These are phyloP conservation scores for Friedmanniomyces simplex DNA, from an alignment of 495 filamentous ascomycete species.

Conservation along the genomic window DNA sequence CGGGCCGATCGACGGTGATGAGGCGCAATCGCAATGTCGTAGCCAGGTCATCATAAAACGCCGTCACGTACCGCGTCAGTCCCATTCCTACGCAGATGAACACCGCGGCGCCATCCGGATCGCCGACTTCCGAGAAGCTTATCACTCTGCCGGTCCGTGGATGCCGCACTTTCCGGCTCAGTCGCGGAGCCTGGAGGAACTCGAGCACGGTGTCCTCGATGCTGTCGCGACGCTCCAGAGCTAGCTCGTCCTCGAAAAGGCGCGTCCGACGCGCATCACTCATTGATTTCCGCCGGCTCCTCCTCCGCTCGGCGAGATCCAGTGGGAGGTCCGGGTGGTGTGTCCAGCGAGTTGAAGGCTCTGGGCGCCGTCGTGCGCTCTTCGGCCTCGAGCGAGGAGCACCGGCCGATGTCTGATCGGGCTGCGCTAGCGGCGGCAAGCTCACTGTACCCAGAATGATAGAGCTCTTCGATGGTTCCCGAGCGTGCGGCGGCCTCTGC, in stretches of 20 bases:
- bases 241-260: neutral
- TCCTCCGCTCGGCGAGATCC: slow-evolving; percentile 17
- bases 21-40: slow-evolving; percentile 77
- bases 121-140: slow-evolving; percentile 93
- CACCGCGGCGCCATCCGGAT: slow-evolving; percentile 82
- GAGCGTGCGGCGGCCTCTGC: neutral
- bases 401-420: neutral
- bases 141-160: slow-evolving; percentile 79
- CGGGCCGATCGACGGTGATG: slow-evolving; percentile 89
- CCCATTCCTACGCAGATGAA: slow-evolving; percentile 99
- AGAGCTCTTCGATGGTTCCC: slow-evolving; percentile 1
- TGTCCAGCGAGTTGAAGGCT: slow-evolving; percentile 4
- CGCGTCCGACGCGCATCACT: slow-evolving; percentile 13
- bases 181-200: slow-evolving; percentile 71
- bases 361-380: slow-evolving; percentile 2
- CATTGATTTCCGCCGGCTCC: slow-evolving; percentile 16
- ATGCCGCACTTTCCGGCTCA: slow-evolving; percentile 78
- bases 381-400: slow-evolving; percentile 1
- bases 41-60: slow-evolving; percentile 96
- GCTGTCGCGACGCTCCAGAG: slow-evolving; percentile 45
- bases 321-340: slow-evolving; percentile 31
- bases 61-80: slow-evolving; percentile 86
- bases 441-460: neutral
- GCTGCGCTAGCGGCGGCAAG: neutral
- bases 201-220: slow-evolving; percentile 77